Percentiles rank a stretch among this genome's conserved stretches.
These are phyloP conservation scores for Camelina sativa DNA, from an alignment of 345 rosid genomes.

Conservation along the genomic window DNA sequence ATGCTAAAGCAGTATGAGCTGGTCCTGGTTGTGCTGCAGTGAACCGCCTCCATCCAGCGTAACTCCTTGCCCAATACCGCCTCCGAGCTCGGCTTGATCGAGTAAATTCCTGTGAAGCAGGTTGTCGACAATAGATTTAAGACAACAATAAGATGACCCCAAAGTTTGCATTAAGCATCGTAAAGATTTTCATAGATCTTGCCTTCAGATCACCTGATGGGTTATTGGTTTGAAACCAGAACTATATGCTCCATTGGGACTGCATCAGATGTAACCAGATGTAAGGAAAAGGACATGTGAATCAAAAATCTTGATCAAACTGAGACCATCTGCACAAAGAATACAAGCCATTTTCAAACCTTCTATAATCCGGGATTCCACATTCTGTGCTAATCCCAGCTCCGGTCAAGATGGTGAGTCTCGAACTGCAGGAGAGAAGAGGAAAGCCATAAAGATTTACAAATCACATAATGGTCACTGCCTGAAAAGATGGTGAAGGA, in stretches of 20 bases:
- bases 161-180: neutral
- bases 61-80: conserved; percentile 97
- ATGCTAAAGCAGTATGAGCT: conserved; percentile 81
- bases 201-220: conserved; percentile 93
- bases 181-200: conserved; percentile 43
- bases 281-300: neutral
- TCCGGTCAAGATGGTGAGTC: conserved; percentile 80
- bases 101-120: conserved; percentile 63
- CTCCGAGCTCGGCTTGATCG: conserved; percentile 73
- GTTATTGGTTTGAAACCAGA: conserved; percentile 95
- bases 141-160: neutral
- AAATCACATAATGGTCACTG: neutral
- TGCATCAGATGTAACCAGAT: conserved; percentile 43
- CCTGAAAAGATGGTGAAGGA: neutral
- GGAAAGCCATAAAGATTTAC: neutral
- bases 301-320: conserved; percentile 14
- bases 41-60: conserved; percentile 92
- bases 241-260: conserved; percentile 98
- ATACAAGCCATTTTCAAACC: conserved; percentile 49
- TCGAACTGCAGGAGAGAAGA: conserved; percentile 52
- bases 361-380: conserved; percentile 97
- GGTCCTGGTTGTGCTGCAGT: conserved; percentile 74
- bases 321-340: neutral
- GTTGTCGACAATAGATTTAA: conserved; percentile 5
- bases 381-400: conserved; percentile 95